phyloP scores from a whole-genome alignment of 2,329 filamentous ascomycete species.

The Tolypocladium pustulatum region DNA sequence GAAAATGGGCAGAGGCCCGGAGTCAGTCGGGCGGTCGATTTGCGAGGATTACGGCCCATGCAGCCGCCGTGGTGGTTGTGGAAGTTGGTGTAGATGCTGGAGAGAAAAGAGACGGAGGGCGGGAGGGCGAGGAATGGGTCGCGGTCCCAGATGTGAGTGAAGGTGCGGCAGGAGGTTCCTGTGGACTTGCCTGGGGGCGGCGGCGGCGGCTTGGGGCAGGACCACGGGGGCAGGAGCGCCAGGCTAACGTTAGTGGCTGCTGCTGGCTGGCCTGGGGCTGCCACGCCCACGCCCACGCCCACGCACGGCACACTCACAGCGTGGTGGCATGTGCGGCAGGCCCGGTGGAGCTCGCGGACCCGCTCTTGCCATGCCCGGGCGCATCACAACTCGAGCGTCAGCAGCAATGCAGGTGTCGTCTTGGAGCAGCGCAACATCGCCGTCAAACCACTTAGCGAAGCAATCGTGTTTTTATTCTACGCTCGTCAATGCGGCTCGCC shows the following conservation, averaged over 20 bases:
- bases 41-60: constrained; percentile 4
- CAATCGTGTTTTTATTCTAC: neutral
- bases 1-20: neutral
- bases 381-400: neutral
- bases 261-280: neutral
- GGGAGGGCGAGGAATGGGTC: constrained; percentile 13
- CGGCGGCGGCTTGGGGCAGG: neutral
- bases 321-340: constrained; percentile 6
- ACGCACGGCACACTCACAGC: neutral
- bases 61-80: constrained; percentile 6
- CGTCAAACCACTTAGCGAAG: no score
- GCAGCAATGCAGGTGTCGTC: neutral
- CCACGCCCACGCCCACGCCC: no score
- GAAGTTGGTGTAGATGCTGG: constrained; percentile 12
- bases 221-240: neutral
- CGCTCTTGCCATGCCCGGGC: constrained; percentile 4
- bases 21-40: constrained; percentile 2
- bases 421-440: neutral
- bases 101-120: constrained; percentile 9
- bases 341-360: constrained; percentile 16
- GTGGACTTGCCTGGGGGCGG: neutral
- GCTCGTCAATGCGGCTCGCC: neutral
- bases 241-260: neutral
- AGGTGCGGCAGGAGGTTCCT: constrained; percentile 14
- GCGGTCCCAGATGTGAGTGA: constrained; percentile 12